Evolutionary conservation across 352 stramenopile genomes (phyloP), one percentile per base, ranked within the genome.

Genomic region (Phytophthora uliginosa): DNA sequence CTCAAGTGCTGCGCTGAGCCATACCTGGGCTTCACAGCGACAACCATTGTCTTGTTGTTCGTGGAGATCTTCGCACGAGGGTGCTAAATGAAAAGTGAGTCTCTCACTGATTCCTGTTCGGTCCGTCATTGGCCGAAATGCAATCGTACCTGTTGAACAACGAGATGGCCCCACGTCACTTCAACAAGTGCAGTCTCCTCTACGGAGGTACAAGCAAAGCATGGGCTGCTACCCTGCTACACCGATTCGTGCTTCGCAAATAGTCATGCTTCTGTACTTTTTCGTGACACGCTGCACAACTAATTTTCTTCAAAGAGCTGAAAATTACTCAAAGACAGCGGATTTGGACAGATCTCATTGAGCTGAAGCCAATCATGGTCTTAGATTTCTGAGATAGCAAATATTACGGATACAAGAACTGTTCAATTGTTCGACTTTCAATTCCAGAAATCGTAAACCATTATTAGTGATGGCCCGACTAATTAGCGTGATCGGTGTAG

Each of bases 1-100:
- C 4, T 3, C 12, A 45, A 45, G 38, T n/a, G 4, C 12, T 3
- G 3, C 3, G 6, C 18, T 22, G 17, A 22, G n/a, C 13, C 24
- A 7, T 69, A 81, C 74, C 63, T 76, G 34, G 70, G 74, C 58
- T 81, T 81, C 50, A 78, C 65, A 18, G 53, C 33, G 57, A 60
- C 34, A 65, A 72, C 72, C 72, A 76, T 76, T 24, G 51, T 69
- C 34, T 15, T 66, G 24, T 18, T 42, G 31, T 47, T 58, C 36
- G 33, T 58, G 15, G 13, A 4, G 59, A 63, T 69, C 66, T 73
- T 73, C 47, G 18, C 4, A 18, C 45, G 45, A 8, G 48, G 0
- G 28, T 2, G 40, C 52, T 38, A 50, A 60, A 66, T 28, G 20
- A 22, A 52, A 69, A 72, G 66, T 62, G 59, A 33, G 58, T 5